Evolutionary conservation across 169 alveolate species (phyloP).

Genomic region (Besnoitia besnoiti): DNA sequence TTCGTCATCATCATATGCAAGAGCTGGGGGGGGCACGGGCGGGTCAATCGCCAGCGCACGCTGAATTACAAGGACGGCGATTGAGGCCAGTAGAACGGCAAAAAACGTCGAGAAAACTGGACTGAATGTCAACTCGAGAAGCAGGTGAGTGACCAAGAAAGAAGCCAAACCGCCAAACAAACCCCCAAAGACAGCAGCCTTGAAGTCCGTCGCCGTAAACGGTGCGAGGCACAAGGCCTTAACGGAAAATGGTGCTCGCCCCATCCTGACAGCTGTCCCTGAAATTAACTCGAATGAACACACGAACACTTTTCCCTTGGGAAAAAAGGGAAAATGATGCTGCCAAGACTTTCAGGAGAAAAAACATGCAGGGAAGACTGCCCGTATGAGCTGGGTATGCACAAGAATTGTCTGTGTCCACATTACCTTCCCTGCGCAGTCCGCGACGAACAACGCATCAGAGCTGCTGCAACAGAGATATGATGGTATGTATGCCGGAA

Average conservation of each 20-base stretch:
- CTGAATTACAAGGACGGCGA: neutral
- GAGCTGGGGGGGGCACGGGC: constrained; percentile 21
- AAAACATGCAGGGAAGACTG: too few species aligned
- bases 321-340: too few species aligned
- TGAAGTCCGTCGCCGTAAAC: neutral
- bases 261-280: neutral
- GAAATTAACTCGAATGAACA: too few species aligned
- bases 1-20: neutral
- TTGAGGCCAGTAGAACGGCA: neutral
- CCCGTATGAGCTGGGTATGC: too few species aligned
- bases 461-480: too few species aligned
- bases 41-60: constrained; percentile 21
- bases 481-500: too few species aligned
- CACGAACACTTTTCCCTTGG: too few species aligned
- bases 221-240: constrained; percentile 11
- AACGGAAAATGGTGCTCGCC: neutral
- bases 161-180: constrained; percentile 23
- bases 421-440: too few species aligned
- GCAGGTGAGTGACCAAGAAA: constrained; percentile 35
- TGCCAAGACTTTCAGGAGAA: too few species aligned
- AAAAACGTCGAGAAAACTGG: constrained; percentile 20
- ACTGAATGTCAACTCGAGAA: constrained; percentile 21
- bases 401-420: too few species aligned
- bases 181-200: constrained; percentile 6
- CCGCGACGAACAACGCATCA: too few species aligned